phyloP scores from a whole-genome alignment of 148 eudicot genomes.

The Silene conica region DNA sequence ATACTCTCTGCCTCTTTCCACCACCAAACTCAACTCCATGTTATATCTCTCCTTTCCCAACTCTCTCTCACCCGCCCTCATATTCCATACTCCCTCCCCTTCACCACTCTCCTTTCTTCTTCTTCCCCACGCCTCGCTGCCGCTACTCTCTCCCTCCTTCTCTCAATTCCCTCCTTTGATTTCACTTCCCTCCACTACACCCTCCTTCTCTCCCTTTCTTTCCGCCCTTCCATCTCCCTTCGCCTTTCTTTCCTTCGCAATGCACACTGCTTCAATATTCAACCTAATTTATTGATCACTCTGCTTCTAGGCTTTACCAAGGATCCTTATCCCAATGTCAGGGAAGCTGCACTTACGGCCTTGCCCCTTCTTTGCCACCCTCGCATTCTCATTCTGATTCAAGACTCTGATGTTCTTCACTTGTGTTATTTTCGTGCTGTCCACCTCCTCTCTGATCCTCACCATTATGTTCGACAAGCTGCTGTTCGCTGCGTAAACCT shows the following conservation, averaged over 20 bases:
- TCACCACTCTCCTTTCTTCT: too few species aligned
- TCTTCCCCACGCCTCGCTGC: too few species aligned
- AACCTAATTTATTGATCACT: slow-evolving; percentile 53
- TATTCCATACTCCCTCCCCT: too few species aligned
- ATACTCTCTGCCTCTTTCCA: slow-evolving; percentile 27
- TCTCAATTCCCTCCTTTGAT: too few species aligned
- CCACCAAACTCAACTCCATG: slow-evolving; percentile 22
- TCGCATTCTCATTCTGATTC: slow-evolving; percentile 33
- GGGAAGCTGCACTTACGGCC: too few species aligned
- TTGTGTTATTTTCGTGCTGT: slow-evolving; percentile 58
- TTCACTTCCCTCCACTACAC: slow-evolving; percentile 41
- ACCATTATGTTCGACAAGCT: slow-evolving; percentile 50
- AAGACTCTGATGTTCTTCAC: slow-evolving; percentile 45
- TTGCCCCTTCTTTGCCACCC: slow-evolving; percentile 37
- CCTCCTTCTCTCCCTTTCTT: slow-evolving; percentile 40
- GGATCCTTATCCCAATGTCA: too few species aligned
- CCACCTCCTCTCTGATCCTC: slow-evolving; percentile 52
- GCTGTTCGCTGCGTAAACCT: slow-evolving; percentile 61
- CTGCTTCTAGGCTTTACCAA: slow-evolving; percentile 68
- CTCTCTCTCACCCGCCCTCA: too few species aligned
- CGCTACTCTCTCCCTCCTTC: too few species aligned
- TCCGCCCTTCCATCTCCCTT: slow-evolving; percentile 32
- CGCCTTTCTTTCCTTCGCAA: slow-evolving; percentile 48
- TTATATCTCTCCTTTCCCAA: too few species aligned
- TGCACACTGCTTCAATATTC: slow-evolving; percentile 32